phyloP scores from a whole-genome alignment of 306 rosid species.

The Lathyrus tuberosus region DNA sequence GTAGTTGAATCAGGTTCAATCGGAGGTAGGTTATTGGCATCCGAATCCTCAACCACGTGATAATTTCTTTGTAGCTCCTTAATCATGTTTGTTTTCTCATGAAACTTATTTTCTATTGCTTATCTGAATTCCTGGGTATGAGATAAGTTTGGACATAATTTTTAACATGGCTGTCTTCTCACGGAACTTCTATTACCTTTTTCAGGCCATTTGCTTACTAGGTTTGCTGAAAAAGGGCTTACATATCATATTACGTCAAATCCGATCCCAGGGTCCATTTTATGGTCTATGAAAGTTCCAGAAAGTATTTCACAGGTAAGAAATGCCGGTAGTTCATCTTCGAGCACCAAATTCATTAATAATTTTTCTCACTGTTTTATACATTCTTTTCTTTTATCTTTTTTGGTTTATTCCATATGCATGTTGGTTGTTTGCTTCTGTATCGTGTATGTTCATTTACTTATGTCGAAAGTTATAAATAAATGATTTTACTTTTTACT shows the following conservation, averaged over 20 bases:
- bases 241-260: slow-evolving; percentile 78
- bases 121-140: not conserved
- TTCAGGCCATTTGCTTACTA: slow-evolving; percentile 79
- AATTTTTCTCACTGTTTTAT: slow-evolving; percentile 2
- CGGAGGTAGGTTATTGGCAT: slow-evolving; percentile 66
- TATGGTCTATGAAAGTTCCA: slow-evolving; percentile 90
- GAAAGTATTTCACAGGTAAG: slow-evolving; percentile 79
- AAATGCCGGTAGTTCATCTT: slow-evolving; percentile 16
- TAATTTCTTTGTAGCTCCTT: slow-evolving; percentile 14
- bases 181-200: slow-evolving; percentile 27
- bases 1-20: slow-evolving; percentile 83
- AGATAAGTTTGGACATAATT: not conserved
- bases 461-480: slow-evolving; percentile 1
- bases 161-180: slow-evolving; percentile 19
- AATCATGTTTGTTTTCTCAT: slow-evolving; percentile 30
- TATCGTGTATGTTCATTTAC: not conserved
- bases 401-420: slow-evolving; percentile 8
- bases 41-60: slow-evolving; percentile 12
- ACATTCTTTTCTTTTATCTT: not conserved
- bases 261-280: slow-evolving; percentile 77
- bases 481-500: not conserved
- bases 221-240: slow-evolving; percentile 86
- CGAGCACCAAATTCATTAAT: slow-evolving; percentile 16
- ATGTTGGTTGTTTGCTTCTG: slow-evolving; percentile 12
- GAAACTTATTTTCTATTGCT: slow-evolving; percentile 31